These are phyloP conservation scores for Colletotrichum sp. DNA, from an alignment of 2,329 filamentous ascomycete species.

Conservation along the genomic window DNA sequence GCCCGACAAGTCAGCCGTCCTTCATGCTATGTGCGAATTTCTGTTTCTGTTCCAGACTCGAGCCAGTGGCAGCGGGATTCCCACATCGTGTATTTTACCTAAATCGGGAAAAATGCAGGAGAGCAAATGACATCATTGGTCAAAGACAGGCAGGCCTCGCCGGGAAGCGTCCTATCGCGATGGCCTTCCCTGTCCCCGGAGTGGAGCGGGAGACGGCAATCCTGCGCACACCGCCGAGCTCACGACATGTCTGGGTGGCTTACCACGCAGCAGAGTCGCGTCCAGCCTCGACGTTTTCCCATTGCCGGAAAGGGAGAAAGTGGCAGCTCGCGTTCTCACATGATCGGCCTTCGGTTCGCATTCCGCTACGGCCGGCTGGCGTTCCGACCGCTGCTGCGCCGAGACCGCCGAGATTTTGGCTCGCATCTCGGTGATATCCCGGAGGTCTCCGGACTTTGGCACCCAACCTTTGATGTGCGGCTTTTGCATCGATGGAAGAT, in stretches of 20 bases:
- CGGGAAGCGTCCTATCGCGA: not conserved
- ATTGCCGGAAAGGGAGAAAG: not conserved
- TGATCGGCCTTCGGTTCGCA: slow-evolving; percentile 1
- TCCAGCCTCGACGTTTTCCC: not conserved
- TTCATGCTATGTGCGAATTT: not conserved
- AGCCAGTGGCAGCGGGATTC: not conserved
- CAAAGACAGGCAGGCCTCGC: not conserved
- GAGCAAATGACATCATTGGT: slow-evolving; percentile 10
- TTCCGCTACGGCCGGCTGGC: not conserved
- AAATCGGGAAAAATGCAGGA: not conserved
- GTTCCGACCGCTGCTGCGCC: not conserved
- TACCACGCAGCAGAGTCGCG: not conserved
- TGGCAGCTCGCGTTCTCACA: slow-evolving; percentile 3
- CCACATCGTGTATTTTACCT: slow-evolving; percentile 6
- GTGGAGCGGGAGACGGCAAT: not conserved
- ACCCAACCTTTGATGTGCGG: too few species aligned
- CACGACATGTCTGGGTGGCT: not conserved
- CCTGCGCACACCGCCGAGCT: not conserved
- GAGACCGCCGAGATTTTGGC: not conserved
- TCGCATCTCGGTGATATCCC: slow-evolving; percentile 18
- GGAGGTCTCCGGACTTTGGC: slow-evolving; percentile 2
- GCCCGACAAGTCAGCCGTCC: not conserved
- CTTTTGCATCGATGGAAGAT: not conserved
- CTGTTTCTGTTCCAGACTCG: not conserved
- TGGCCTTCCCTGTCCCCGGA: not conserved